These are phyloP conservation scores for Butyriboletus loyo DNA, from an alignment of 768 basidiomycete genomes.

Conservation along the genomic window DNA sequence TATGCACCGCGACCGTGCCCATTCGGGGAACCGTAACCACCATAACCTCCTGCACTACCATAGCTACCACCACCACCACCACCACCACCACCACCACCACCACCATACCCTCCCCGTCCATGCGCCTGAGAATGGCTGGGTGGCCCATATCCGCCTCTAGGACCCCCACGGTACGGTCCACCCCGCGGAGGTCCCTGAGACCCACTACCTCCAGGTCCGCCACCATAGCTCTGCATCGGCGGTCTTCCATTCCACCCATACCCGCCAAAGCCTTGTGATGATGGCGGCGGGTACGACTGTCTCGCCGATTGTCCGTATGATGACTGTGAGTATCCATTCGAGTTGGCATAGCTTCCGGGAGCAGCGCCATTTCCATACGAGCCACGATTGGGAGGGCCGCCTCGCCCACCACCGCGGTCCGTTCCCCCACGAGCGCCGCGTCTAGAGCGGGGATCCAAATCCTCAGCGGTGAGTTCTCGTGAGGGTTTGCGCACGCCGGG, in stretches of 20 bases:
- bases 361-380: conserved; percentile 18
- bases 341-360: conserved; percentile 3
- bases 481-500: conserved; percentile 62
- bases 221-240: conserved; percentile 31
- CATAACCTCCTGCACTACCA: conserved; percentile 24
- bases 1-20: conserved; percentile 39
- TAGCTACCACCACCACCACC: not conserved
- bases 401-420: conserved; percentile 37
- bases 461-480: conserved; percentile 60
- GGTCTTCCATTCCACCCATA: conserved; percentile 33
- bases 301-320: conserved; percentile 19
- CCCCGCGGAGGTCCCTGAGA: conserved; percentile 26
- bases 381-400: conserved; percentile 25
- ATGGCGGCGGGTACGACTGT: conserved; percentile 14
- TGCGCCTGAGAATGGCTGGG: conserved; percentile 19
- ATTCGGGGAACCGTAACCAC: conserved; percentile 31
- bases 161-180: conserved; percentile 25
- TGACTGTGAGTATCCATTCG: conserved; percentile 19
- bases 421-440: conserved; percentile 44
- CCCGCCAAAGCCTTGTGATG: conserved; percentile 29
- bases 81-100: conserved; percentile 3
- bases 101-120: conserved; percentile 28
- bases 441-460: conserved; percentile 65
- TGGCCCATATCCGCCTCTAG: conserved; percentile 27
- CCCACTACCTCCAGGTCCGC: conserved; percentile 30